Conservation (phyloP, 148 eudicot genomes). For the Rhododendron molle region DNA sequence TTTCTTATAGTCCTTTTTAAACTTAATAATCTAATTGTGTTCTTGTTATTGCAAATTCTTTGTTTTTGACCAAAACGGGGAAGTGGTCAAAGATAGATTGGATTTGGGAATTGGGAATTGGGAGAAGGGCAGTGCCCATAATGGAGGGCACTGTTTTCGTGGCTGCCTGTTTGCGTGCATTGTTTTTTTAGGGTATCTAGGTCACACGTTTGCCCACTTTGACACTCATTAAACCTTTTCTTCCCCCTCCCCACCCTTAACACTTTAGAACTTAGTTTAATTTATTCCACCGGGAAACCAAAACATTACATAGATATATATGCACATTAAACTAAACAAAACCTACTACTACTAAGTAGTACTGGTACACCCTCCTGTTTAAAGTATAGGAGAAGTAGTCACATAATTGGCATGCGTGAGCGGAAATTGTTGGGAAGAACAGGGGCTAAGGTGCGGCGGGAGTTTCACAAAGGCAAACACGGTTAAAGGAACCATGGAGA, state of each 20-base stretch:
- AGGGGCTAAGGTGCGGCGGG: no score
- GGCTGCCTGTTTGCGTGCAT: slow-evolving; percentile 14
- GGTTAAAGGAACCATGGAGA: no score
- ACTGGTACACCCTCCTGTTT: no score
- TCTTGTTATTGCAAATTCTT: neutral
- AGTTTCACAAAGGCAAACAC: no score
- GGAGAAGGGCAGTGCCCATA: neutral
- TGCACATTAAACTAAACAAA: neutral
- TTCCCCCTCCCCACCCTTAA: neutral
- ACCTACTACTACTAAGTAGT: no score
- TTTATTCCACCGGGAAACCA: neutral
- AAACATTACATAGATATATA: neutral
- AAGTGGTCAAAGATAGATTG: neutral
- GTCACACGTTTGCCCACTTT: slow-evolving; percentile 25
- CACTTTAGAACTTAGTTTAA: neutral
- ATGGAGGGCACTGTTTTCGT: neutral
- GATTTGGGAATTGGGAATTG: neutral
- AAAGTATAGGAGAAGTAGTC: no score
- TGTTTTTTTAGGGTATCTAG: slow-evolving; percentile 15
- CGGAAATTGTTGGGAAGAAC: no score
- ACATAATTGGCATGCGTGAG: no score
- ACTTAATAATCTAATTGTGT: neutral
- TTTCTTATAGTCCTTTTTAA: no score
- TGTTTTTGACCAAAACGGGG: neutral
- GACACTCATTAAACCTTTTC: neutral